Conservation (phyloP, 305 asterid species). For the Solanum hybrid region DNA sequence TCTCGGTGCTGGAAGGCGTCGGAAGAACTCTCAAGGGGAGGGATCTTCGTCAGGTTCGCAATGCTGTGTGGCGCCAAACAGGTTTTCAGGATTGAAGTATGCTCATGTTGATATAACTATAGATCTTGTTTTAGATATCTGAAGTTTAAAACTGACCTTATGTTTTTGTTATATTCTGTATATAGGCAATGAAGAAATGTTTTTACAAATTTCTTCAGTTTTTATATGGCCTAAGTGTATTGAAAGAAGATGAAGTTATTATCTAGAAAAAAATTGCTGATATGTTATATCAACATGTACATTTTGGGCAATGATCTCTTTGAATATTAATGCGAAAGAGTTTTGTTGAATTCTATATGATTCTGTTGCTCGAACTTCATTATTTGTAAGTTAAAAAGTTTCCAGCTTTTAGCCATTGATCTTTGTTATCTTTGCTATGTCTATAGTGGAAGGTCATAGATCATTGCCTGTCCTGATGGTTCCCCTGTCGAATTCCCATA, state of each 20-base stretch:
- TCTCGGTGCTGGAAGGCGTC: slow-evolving; percentile 69
- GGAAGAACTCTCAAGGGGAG: slow-evolving; percentile 82
- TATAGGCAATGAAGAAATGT: background rate
- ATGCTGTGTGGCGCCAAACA: slow-evolving; percentile 68
- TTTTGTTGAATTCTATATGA: background rate
- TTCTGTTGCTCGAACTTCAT: background rate
- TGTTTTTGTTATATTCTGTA: background rate
- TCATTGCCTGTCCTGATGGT: background rate
- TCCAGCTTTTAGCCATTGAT: background rate
- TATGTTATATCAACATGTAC: background rate
- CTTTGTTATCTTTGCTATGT: background rate
- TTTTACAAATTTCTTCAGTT: background rate
- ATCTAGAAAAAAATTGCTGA: background rate
- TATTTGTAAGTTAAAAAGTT: background rate
- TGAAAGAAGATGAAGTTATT: background rate
- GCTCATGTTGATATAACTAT: background rate
- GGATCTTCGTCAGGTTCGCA: slow-evolving; percentile 82
- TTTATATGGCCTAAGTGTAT: background rate
- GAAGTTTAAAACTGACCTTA: background rate
- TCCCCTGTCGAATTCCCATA: background rate
- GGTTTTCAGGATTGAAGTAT: slow-evolving; percentile 52
- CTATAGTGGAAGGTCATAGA: background rate
- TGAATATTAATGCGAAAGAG: background rate
- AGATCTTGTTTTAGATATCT: background rate
- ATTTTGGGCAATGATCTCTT: background rate